Evolutionary conservation across 2,329 filamentous ascomycete species (phyloP), one percentile per base, ranked within the genome.

Genomic region (Dendrostoma leiphaemia): DNA sequence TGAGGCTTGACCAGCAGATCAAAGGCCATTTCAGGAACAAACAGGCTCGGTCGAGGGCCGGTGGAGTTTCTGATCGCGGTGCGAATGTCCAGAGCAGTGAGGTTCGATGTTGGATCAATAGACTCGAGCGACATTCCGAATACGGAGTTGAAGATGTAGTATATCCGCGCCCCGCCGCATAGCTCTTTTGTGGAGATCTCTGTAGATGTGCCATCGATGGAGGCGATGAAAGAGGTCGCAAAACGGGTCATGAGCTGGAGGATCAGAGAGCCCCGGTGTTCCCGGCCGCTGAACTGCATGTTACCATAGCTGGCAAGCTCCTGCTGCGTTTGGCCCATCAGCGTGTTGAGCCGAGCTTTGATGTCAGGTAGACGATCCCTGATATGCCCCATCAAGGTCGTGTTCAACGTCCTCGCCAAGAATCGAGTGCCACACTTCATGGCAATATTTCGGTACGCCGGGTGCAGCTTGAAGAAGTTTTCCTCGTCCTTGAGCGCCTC

Each of bases 251-350:
- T 99, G 54, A 96, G 83, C 71, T 97, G 93, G 59, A 99, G 76
- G 54, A 99, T 96, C 59, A 99, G 81, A 26, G 93, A 96, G 29
- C 94, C 94, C 48, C 93, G 84, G 69, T 99, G 94, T 70, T 97
- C 94, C 71, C 96, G 96, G 64, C 94, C 94, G 60, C 90, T 96
- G 69, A 99, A 99, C 64, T 96, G 90, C 77, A 94, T 96, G 69
- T 97, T 95, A 34, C 94, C 94, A 68, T 99, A 99, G 71, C 93
- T 96, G 40, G 94, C 94, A 54, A 99, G 81, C 71, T 99, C 94
- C 75, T 99, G 94, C 69, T 99, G 94, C 46, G 94, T 97, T 73
- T 99, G 94, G n/a, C 94, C 94, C 94, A 99, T 99, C 48, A 99
- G 77, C 1, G 94, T 99, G 72, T 99, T 99, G 58, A 99, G 80